phyloP scores from a whole-genome alignment of 2,329 filamentous ascomycete genomes.

The Neoascochyta sp. region DNA sequence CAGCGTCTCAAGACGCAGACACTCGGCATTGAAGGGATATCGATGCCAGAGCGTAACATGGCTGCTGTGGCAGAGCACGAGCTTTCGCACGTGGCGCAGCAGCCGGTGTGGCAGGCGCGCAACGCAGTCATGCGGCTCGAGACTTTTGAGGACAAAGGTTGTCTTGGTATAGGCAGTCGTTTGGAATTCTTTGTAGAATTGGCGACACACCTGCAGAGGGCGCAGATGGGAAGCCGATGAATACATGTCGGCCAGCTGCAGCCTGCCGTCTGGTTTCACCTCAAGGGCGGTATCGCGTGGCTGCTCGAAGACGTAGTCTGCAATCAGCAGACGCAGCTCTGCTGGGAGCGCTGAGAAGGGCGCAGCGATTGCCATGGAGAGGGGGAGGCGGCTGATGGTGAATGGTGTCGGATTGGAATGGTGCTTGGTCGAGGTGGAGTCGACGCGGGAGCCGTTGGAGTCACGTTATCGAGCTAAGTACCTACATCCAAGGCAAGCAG shows the following conservation, averaged over 20 bases:
- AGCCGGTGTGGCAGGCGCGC: background rate
- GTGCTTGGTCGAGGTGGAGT: background rate
- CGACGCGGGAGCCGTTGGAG: background rate
- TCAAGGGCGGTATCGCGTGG: constrained; percentile 24
- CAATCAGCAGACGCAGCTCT: constrained; percentile 37
- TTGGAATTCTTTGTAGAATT: constrained; percentile 36
- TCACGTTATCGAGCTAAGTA: background rate
- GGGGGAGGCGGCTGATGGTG: too few relatives aligned
- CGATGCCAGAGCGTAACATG: constrained; percentile 30
- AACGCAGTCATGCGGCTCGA: background rate
- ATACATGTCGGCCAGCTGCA: background rate
- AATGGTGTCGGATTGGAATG: background rate
- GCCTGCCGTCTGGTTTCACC: background rate
- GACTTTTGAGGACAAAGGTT: constrained; percentile 28
- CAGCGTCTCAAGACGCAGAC: constrained; percentile 29
- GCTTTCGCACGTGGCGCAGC: constrained; percentile 29
- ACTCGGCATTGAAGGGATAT: constrained; percentile 30
- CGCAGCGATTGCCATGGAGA: too few relatives aligned
- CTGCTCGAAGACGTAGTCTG: constrained; percentile 21
- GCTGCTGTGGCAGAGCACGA: constrained; percentile 29
- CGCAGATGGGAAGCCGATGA: constrained; percentile 20
- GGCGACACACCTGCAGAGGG: constrained; percentile 39
- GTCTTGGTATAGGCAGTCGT: constrained; percentile 36
- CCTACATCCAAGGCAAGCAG: too few relatives aligned
- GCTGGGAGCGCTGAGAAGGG: constrained; percentile 32